A percentile compares a stretch with the other conserved stretches of the same genome.
phyloP scores from a whole-genome alignment of 1,284 basidiomycete species.

The Tilletiaria anomala region DNA sequence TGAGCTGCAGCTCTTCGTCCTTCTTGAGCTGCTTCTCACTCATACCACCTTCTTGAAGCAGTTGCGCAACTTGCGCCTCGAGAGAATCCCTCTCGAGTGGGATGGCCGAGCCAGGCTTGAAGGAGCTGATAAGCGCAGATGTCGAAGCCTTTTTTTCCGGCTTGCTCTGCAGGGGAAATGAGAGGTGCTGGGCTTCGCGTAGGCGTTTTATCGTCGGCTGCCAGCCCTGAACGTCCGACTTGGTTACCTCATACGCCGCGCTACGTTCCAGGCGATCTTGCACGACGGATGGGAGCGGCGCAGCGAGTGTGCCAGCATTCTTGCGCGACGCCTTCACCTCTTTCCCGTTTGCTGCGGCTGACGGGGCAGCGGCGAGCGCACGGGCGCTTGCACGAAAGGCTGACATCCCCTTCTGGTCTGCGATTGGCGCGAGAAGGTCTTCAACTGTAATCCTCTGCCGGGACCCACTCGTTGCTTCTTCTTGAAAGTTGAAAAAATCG shows the following conservation, averaged over 20 bases:
- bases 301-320: slow-evolving; percentile 54
- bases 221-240: slow-evolving; percentile 87
- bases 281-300: slow-evolving; percentile 68
- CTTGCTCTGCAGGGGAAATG: slow-evolving; percentile 64
- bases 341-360: background rate
- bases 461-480: background rate
- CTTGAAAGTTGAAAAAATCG: background rate
- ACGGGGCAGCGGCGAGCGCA: slow-evolving; percentile 5
- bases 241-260: slow-evolving; percentile 85
- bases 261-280: slow-evolving; percentile 83
- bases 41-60: slow-evolving; percentile 38
- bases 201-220: slow-evolving; percentile 55
- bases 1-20: slow-evolving; percentile 66
- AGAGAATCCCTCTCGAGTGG: background rate
- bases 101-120: background rate
- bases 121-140: background rate
- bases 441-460: slow-evolving; percentile 43
- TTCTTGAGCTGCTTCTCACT: slow-evolving; percentile 55
- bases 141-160: slow-evolving; percentile 43
- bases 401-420: slow-evolving; percentile 19
- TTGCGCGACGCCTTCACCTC: slow-evolving; percentile 20
- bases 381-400: slow-evolving; percentile 19
- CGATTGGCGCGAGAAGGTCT: slow-evolving; percentile 58
- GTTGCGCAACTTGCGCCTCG: slow-evolving; percentile 25
- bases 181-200: slow-evolving; percentile 67